Percentiles rank a stretch among this genome's conserved stretches.
Conservation (phyloP, 2,329 filamentous ascomycete genomes). For the Ciborinia camelliae region DNA sequence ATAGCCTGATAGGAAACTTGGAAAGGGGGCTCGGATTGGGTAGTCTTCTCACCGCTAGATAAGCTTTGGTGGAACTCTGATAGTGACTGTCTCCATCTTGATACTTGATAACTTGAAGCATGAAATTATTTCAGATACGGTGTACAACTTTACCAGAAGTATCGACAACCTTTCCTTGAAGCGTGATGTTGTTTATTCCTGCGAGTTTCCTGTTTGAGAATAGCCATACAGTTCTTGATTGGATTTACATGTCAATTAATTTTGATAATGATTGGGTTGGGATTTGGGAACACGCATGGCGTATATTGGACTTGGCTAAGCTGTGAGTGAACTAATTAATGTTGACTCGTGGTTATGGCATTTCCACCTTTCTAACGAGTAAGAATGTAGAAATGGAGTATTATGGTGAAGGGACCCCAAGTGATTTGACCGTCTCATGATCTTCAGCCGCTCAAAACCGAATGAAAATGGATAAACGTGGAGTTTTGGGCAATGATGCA, state of each 20-base stretch:
- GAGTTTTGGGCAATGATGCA: not conserved
- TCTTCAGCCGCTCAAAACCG: conserved; percentile 18
- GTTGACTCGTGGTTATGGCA: conserved; percentile 4
- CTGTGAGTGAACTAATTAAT: conserved; percentile 9
- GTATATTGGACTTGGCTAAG: not conserved
- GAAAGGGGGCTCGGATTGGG: conserved; percentile 16
- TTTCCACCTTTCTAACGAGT: conserved; percentile 17
- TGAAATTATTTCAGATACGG: conserved; percentile 10
- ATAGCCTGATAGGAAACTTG: too few relatives aligned
- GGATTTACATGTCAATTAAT: not conserved
- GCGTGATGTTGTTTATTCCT: not conserved
- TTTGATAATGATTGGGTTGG: conserved; percentile 7
- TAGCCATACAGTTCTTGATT: conserved; percentile 1
- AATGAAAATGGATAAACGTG: not conserved
- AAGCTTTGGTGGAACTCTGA: conserved; percentile 19
- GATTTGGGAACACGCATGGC: not conserved
- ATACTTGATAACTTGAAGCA: too few relatives aligned
- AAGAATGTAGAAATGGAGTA: not conserved
- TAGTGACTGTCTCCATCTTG: conserved; percentile 9
- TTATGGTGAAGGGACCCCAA: conserved; percentile 1
- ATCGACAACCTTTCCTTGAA: conserved; percentile 4
- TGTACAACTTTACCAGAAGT: conserved; percentile 12
- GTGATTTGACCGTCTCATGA: conserved; percentile 10
- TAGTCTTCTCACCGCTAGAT: conserved; percentile 17
- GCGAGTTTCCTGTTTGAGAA: not conserved